phyloP scores from a whole-genome alignment of 2,329 filamentous ascomycete species.

The Corynespora cassiicola region DNA sequence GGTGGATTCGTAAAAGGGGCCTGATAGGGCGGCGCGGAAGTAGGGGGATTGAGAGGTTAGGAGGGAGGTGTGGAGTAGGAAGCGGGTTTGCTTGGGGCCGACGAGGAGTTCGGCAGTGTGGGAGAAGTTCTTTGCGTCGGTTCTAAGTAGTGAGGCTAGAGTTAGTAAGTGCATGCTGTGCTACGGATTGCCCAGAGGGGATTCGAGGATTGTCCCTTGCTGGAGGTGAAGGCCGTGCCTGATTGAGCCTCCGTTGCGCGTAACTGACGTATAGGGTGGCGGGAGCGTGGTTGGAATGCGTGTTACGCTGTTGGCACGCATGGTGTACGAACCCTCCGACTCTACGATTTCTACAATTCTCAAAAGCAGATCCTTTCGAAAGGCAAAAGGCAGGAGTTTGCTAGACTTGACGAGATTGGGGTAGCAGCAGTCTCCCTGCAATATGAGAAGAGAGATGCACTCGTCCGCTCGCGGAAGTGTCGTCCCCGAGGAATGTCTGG shows the following conservation, averaged over 20 bases:
- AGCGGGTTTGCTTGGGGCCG: constrained; percentile 48
- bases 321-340: background rate
- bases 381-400: background rate
- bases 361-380: constrained; percentile 4
- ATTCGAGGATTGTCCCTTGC: too few species aligned
- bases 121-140: constrained; percentile 49
- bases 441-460: constrained; percentile 8
- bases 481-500: constrained; percentile 22
- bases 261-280: constrained; percentile 37
- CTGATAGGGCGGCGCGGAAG: constrained; percentile 58
- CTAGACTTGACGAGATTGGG: too few species aligned
- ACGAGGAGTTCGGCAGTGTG: constrained; percentile 46
- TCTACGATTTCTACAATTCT: background rate
- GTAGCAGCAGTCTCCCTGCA: constrained; percentile 10
- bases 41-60: constrained; percentile 56
- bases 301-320: constrained; percentile 13
- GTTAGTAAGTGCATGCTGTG: too few species aligned
- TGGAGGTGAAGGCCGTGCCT: constrained; percentile 10
- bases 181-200: background rate
- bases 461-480: constrained; percentile 7
- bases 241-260: constrained; percentile 7
- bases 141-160: constrained; percentile 36
- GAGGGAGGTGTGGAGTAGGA: constrained; percentile 56
- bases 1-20: constrained; percentile 54
- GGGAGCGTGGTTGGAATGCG: constrained; percentile 33